Percentiles rank a stretch among this genome's conserved stretches.
phyloP scores from a whole-genome alignment of 768 basidiomycete genomes.

The Suillus weaverae region DNA sequence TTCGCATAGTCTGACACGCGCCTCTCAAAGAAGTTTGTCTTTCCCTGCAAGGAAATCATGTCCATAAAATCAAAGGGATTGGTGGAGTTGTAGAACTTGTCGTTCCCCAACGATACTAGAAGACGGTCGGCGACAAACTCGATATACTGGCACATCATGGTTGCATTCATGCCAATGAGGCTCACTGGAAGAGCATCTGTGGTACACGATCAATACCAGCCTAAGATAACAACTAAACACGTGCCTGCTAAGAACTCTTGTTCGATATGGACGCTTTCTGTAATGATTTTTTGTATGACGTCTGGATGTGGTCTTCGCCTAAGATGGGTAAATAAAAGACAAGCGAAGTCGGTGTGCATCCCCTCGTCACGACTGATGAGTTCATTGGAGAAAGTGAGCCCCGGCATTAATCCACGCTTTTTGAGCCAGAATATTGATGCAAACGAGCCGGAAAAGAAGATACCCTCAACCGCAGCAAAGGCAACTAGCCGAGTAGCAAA shows the following conservation, averaged over 20 bases:
- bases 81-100: constrained; percentile 69
- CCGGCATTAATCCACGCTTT: constrained; percentile 96
- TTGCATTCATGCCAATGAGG: constrained; percentile 90
- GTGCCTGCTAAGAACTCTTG: constrained; percentile 81
- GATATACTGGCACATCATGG: constrained; percentile 86
- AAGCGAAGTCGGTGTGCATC: constrained; percentile 96
- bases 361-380: constrained; percentile 95
- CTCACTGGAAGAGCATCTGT: constrained; percentile 81
- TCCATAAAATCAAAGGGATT: constrained; percentile 97
- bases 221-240: constrained; percentile 10
- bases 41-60: constrained; percentile 92
- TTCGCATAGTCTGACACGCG: constrained; percentile 84
- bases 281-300: constrained; percentile 68
- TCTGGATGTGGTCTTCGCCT: constrained; percentile 79
- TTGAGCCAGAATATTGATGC: constrained; percentile 97
- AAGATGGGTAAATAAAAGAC: constrained; percentile 83
- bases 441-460: constrained; percentile 95
- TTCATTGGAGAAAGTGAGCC: constrained; percentile 96
- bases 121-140: constrained; percentile 92
- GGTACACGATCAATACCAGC: not conserved
- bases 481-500: constrained; percentile 91
- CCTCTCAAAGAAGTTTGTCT: constrained; percentile 97
- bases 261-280: constrained; percentile 83
- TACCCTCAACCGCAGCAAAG: constrained; percentile 94
- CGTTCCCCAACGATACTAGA: constrained; percentile 79